Evolutionary conservation across 306 rosid genomes (phyloP).

Genomic region (Glycyrrhiza uralensis): DNA sequence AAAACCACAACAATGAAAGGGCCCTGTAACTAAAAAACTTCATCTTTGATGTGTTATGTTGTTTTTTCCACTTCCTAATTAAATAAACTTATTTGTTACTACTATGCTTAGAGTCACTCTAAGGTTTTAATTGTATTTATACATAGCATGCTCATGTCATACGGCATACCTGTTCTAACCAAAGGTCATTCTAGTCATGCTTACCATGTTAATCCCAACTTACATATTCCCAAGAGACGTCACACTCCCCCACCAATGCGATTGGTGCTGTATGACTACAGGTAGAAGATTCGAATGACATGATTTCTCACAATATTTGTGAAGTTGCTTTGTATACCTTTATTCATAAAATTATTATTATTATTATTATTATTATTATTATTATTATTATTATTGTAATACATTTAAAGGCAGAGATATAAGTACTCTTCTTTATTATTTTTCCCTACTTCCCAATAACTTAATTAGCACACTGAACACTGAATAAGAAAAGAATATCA

Average conservation of each 20-base stretch:
- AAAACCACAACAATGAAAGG: constrained; percentile 25
- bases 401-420: no score
- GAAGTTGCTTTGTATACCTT: not conserved
- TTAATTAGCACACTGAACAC: no score
- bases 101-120: not conserved
- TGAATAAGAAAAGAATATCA: no score
- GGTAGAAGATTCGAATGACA: constrained; percentile 41
- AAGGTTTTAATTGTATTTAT: constrained; percentile 37
- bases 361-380: no score
- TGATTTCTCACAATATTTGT: constrained; percentile 28
- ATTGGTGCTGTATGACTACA: constrained; percentile 25
- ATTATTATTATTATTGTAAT: no score
- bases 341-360: not conserved
- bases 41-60: constrained; percentile 21
- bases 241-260: constrained; percentile 4
- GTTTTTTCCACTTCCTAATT: not conserved
- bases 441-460: no score
- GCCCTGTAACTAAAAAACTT: constrained; percentile 23
- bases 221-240: not conserved
- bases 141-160: constrained; percentile 26
- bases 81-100: not conserved
- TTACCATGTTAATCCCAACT: not conserved
- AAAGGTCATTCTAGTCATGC: constrained; percentile 41
- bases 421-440: no score
- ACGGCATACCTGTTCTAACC: constrained; percentile 43